phyloP scores from a whole-genome alignment of 495 filamentous ascomycete species.

The Penicillium simplicissimum region DNA sequence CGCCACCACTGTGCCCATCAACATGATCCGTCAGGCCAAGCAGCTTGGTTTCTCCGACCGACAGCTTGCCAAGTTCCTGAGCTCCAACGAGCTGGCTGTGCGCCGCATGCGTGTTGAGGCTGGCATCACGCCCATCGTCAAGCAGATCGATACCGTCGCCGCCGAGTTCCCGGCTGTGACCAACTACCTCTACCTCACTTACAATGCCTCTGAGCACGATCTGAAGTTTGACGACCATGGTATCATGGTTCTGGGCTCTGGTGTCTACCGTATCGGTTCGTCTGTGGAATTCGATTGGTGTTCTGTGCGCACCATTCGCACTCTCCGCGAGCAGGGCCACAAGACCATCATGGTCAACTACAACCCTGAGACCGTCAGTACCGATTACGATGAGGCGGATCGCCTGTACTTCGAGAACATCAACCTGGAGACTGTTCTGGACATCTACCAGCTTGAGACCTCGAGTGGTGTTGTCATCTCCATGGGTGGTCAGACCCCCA shows the following conservation, averaged over 20 bases:
- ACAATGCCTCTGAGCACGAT: slow-evolving; percentile 88
- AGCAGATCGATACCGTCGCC: slow-evolving; percentile 98
- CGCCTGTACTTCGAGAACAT: slow-evolving; percentile 97
- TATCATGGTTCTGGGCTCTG: slow-evolving; percentile 94
- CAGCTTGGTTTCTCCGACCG: slow-evolving; percentile 91
- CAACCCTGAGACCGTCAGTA: slow-evolving; percentile 93
- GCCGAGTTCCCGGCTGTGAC: slow-evolving; percentile 94
- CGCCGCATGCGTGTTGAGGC: slow-evolving; percentile 78
- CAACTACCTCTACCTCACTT: slow-evolving; percentile 96
- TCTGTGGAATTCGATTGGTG: slow-evolving; percentile 99
- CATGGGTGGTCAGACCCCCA: slow-evolving; percentile 97
- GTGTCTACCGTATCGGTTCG: slow-evolving; percentile 96
- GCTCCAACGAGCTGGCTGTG: slow-evolving; percentile 87
- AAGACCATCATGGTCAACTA: slow-evolving; percentile 99
- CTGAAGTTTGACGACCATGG: slow-evolving; percentile 83
- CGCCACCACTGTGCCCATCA: slow-evolving; percentile 62
- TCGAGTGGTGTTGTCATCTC: slow-evolving; percentile 92
- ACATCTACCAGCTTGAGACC: slow-evolving; percentile 90
- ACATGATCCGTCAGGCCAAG: slow-evolving; percentile 78
- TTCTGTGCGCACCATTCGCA: slow-evolving; percentile 93
- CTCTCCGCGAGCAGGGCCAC: slow-evolving; percentile 79
- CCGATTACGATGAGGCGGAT: slow-evolving; percentile 97
- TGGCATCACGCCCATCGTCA: slow-evolving; percentile 84
- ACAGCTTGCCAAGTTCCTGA: slow-evolving; percentile 91
- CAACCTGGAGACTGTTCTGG: slow-evolving; percentile 88